phyloP scores from a whole-genome alignment of 768 basidiomycete genomes.

The Lentinula aciculospora region DNA sequence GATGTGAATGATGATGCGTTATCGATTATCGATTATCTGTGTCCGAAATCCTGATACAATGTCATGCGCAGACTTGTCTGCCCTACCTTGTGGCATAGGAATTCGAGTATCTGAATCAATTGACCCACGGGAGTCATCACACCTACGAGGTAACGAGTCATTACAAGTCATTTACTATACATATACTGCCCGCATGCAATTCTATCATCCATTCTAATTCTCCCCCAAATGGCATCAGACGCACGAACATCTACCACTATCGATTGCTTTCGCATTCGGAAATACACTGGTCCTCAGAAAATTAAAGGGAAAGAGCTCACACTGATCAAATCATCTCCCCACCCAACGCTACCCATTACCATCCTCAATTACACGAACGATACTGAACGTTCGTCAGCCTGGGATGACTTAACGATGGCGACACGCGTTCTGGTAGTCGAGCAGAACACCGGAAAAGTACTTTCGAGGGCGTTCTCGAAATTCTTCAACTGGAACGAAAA shows the following conservation, averaged over 20 bases:
- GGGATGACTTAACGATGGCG: slow-evolving; percentile 7
- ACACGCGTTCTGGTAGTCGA: slow-evolving; percentile 10
- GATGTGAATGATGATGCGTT: neutral
- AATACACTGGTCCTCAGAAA: neutral
- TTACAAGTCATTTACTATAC: too few species aligned
- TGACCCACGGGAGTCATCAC: too few species aligned
- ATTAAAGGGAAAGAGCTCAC: neutral
- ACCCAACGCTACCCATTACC: slow-evolving; percentile 8
- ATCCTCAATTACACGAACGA: slow-evolving; percentile 11
- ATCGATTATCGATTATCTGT: too few species aligned
- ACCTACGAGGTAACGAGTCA: too few species aligned
- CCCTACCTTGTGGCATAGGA: too few species aligned
- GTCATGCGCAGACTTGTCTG: too few species aligned
- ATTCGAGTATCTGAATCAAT: too few species aligned
- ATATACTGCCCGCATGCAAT: too few species aligned
- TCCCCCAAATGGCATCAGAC: neutral
- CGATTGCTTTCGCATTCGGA: neutral
- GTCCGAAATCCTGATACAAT: too few species aligned
- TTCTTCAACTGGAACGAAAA: slow-evolving; percentile 11
- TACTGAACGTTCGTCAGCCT: neutral
- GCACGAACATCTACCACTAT: neutral
- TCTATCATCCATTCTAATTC: too few species aligned
- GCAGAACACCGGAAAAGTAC: neutral
- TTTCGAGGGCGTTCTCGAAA: slow-evolving; percentile 11
- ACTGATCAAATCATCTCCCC: slow-evolving; percentile 10